Conservation (phyloP, 768 basidiomycete genomes). For the Astraeus odoratus region DNA sequence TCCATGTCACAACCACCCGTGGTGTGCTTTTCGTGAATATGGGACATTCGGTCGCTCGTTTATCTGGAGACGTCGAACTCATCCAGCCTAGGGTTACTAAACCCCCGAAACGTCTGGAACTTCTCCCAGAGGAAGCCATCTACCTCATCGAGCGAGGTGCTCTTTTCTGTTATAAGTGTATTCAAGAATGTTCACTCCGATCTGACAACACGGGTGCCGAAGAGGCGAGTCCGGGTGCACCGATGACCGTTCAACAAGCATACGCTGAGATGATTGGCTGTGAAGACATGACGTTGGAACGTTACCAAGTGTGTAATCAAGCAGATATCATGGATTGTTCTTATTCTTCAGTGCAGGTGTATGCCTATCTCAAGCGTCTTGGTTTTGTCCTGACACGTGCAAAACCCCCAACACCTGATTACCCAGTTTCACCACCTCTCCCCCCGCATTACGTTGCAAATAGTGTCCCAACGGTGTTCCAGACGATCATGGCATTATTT, state of each 20-base stretch:
- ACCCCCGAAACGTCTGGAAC: constrained; percentile 61
- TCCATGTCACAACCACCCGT: constrained; percentile 62
- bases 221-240: constrained; percentile 47
- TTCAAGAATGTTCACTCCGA: constrained; percentile 20
- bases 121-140: constrained; percentile 91
- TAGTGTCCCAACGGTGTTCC: not conserved
- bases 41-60: constrained; percentile 69
- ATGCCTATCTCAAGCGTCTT: constrained; percentile 83
- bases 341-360: constrained; percentile 55
- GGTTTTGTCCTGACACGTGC: constrained; percentile 88
- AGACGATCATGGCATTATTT: constrained; percentile 9
- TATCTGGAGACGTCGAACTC: constrained; percentile 18
- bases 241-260: constrained; percentile 90
- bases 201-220: constrained; percentile 15
- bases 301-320: constrained; percentile 62
- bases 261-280: constrained; percentile 79
- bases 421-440: constrained; percentile 40
- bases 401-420: constrained; percentile 47
- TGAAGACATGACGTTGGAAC: constrained; percentile 73
- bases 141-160: constrained; percentile 90
- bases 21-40: constrained; percentile 81
- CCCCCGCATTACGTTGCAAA: constrained; percentile 8
- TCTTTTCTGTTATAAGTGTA: constrained; percentile 74
- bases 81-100: constrained; percentile 23
- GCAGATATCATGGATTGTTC: constrained; percentile 8